Evolutionary conservation across 2,329 filamentous ascomycete genomes (phyloP).

Genomic region (Neonectria punicea): DNA sequence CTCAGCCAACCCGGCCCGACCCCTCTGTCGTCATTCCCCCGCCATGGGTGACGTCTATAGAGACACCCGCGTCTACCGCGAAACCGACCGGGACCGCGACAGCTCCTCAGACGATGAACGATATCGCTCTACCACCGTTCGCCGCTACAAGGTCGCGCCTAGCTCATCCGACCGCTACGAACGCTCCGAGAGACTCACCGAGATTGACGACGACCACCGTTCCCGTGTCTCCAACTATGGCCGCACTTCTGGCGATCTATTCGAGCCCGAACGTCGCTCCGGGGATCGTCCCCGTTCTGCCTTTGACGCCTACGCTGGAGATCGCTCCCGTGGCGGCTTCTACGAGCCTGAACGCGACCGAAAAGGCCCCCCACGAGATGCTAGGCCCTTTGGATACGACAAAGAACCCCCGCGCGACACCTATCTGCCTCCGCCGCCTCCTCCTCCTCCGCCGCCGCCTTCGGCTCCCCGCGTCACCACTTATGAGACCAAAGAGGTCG

Average conservation of each 20-base stretch:
- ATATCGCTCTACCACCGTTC: slow-evolving; percentile 60
- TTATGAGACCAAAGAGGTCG: slow-evolving; percentile 50
- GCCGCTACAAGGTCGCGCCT: slow-evolving; percentile 62
- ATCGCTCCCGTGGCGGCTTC: slow-evolving; percentile 52
- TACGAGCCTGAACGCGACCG: slow-evolving; percentile 59
- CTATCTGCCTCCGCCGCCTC: slow-evolving; percentile 37
- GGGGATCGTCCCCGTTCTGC: slow-evolving; percentile 63
- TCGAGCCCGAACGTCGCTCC: slow-evolving; percentile 57
- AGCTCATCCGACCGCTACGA: slow-evolving; percentile 54
- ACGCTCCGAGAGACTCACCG: slow-evolving; percentile 51
- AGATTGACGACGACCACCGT: slow-evolving; percentile 59
- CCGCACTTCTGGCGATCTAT: slow-evolving; percentile 53
- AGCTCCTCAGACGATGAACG: slow-evolving; percentile 56
- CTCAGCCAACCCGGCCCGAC: slow-evolving; percentile 25
- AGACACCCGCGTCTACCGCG: slow-evolving; percentile 49
- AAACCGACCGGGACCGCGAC: slow-evolving; percentile 45
- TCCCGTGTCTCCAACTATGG: slow-evolving; percentile 54
- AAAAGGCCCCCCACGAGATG: slow-evolving; percentile 36
- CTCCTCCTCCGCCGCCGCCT: slow-evolving; percentile 40
- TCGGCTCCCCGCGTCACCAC: slow-evolving; percentile 46
- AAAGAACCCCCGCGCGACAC: slow-evolving; percentile 38
- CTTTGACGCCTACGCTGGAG: slow-evolving; percentile 54
- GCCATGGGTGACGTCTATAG: slow-evolving; percentile 49
- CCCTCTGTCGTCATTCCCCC: slow-evolving; percentile 32
- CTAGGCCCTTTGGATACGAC: slow-evolving; percentile 21